These are phyloP conservation scores for Corylus heterophylla DNA, from an alignment of 306 rosid genomes.

Conservation along the genomic window DNA sequence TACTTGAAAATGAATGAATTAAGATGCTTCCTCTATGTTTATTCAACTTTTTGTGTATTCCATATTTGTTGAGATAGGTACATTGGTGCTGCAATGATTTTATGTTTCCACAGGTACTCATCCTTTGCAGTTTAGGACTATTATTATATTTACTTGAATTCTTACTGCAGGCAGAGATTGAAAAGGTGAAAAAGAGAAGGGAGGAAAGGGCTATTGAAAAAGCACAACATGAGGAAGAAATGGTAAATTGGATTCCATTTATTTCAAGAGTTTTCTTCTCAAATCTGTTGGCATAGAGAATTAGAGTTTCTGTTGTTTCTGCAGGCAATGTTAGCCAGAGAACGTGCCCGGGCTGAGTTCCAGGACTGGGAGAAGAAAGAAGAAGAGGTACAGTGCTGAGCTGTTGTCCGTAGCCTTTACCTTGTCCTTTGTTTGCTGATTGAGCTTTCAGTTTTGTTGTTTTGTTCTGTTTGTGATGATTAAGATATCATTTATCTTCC, in stretches of 20 bases:
- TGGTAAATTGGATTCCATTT: constrained; percentile 54
- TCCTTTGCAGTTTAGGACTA: neutral
- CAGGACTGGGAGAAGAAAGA: constrained; percentile 99
- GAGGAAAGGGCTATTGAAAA: constrained; percentile 98
- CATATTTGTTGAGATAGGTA: neutral
- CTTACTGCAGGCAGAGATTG: constrained; percentile 84
- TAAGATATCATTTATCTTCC: constrained; percentile 10
- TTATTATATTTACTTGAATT: constrained; percentile 6
- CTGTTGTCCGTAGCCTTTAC: neutral
- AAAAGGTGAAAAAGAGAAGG: constrained; percentile 96
- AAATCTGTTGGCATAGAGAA: constrained; percentile 17
- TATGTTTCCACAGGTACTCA: neutral
- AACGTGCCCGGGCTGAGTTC: constrained; percentile 96
- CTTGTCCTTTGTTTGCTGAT: neutral
- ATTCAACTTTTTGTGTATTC: neutral
- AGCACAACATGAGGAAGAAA: constrained; percentile 95
- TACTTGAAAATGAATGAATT: neutral
- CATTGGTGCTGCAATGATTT: neutral
- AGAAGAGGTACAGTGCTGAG: constrained; percentile 68
- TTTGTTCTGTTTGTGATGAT: neutral
- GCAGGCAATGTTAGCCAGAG: constrained; percentile 93
- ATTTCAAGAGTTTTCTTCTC: constrained; percentile 11
- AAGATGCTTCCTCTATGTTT: neutral
- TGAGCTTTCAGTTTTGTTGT: constrained; percentile 6
- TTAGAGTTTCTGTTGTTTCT: constrained; percentile 28